Conservation (phyloP, 345 rosid species). For the Eucalyptus marginata region DNA sequence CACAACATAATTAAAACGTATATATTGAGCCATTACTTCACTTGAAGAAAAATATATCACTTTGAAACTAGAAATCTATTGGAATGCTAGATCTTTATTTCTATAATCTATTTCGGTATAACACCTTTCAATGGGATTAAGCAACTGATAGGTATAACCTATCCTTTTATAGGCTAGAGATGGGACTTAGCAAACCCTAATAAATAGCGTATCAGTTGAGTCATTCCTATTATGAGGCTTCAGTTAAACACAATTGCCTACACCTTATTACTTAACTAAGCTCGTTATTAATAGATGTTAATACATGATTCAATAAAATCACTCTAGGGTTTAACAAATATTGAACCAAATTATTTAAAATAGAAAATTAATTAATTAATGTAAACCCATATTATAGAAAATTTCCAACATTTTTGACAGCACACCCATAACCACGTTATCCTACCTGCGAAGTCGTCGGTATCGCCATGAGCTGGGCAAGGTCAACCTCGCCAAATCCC, state of each 20-base stretch:
- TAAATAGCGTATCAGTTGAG: rapidly evolving
- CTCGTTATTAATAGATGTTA: rapidly evolving
- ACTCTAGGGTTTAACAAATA: no score
- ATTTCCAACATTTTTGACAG: rapidly evolving
- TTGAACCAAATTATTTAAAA: no score
- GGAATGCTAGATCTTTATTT: rapidly evolving
- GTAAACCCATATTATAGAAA: no score
- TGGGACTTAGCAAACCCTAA: rapidly evolving
- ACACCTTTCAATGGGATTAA: rapidly evolving
- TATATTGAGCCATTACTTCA: no score
- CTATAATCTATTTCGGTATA: no score
- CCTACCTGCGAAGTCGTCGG: rapidly evolving
- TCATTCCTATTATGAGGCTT: rapidly evolving
- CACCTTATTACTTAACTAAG: rapidly evolving
- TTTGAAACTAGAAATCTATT: rapidly evolving
- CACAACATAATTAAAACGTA: rapidly evolving
- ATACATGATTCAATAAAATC: no score
- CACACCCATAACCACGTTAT: no score
- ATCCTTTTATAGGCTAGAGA: rapidly evolving
- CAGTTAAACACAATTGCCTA: no score
- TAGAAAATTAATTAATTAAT: no score
- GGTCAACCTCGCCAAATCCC: no score
- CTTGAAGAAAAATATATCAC: no score
- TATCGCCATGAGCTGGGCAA: rapidly evolving
- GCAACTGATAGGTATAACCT: no score